Evolutionary conservation across 2,329 filamentous ascomycete genomes (phyloP).

Genomic region (Bisporella sp.): DNA sequence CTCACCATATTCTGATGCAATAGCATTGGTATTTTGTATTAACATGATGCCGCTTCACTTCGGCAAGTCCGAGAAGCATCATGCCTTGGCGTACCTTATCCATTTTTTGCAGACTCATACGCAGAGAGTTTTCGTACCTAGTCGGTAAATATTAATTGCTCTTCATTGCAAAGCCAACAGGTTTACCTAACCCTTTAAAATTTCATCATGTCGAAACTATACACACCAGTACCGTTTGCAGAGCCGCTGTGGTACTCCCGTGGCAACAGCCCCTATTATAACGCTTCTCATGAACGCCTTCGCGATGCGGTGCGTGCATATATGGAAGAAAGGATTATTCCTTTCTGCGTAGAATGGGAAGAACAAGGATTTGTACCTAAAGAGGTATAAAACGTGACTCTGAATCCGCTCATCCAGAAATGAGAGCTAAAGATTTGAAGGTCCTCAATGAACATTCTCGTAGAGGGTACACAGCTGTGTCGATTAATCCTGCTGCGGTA

Average conservation of each 20-base stretch:
- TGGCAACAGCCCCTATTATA: constrained; percentile 58
- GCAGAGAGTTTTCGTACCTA: too few relatives aligned
- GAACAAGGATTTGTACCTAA: constrained; percentile 42
- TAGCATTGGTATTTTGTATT: too few relatives aligned
- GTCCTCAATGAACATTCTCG: neutral
- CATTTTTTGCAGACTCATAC: too few relatives aligned
- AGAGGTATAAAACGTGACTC: constrained; percentile 46
- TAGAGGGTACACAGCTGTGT: neutral
- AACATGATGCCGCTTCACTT: too few relatives aligned
- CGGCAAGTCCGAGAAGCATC: too few relatives aligned
- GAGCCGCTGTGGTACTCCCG: constrained; percentile 6
- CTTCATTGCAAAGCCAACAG: too few relatives aligned
- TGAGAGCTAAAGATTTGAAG: neutral
- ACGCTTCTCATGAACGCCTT: constrained; percentile 81
- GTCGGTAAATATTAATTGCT: too few relatives aligned
- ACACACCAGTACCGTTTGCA: constrained; percentile 1
- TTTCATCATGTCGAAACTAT: too few relatives aligned
- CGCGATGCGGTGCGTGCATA: constrained; percentile 83
- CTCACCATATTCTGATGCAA: too few relatives aligned
- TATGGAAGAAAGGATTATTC: constrained; percentile 82
- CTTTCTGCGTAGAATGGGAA: constrained; percentile 88
- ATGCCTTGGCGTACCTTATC: too few relatives aligned
- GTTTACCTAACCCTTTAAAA: too few relatives aligned
- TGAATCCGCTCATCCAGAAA: neutral
- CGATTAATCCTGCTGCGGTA: neutral